A percentile compares a stretch with the other conserved stretches of the same genome.
phyloP scores from a whole-genome alignment of 192 early-diverging fungal genomes.

The Coemansia sp. region DNA sequence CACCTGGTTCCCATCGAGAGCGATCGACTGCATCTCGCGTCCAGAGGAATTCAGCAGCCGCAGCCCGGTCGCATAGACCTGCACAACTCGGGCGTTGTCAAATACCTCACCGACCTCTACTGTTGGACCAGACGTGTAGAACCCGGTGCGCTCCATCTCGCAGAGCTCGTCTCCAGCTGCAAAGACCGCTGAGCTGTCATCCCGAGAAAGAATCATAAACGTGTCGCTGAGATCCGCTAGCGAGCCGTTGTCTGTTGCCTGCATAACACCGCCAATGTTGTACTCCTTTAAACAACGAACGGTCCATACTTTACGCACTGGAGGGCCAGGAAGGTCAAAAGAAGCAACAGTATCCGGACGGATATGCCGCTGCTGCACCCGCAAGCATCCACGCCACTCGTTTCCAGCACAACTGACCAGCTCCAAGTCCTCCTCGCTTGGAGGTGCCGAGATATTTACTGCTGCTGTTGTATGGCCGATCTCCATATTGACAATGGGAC shows the following conservation, averaged over 20 bases:
- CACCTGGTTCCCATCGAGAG: conserved; percentile 26
- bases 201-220: conserved; percentile 47
- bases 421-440: conserved; percentile 46
- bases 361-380: conserved; percentile 61
- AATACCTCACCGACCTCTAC: conserved; percentile 73
- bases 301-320: conserved; percentile 44
- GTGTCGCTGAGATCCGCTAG: conserved; percentile 31
- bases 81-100: conserved; percentile 72
- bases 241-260: conserved; percentile 30
- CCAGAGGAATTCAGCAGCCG: conserved; percentile 62
- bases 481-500: conserved; percentile 73
- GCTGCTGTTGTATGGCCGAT: conserved; percentile 58
- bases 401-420: conserved; percentile 62
- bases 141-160: conserved; percentile 70
- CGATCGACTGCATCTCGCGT: conserved; percentile 31
- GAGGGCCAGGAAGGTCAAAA: conserved; percentile 56
- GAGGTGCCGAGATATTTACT: background rate
- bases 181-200: conserved; percentile 58
- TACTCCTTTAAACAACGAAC: conserved; percentile 39
- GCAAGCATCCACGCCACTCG: conserved; percentile 58
- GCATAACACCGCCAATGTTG: conserved; percentile 51
- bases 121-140: conserved; percentile 73
- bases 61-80: conserved; percentile 77
- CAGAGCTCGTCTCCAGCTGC: conserved; percentile 77
- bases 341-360: conserved; percentile 61